phyloP scores from a whole-genome alignment of 306 rosid genomes.

The Lathyrus aphaca region DNA sequence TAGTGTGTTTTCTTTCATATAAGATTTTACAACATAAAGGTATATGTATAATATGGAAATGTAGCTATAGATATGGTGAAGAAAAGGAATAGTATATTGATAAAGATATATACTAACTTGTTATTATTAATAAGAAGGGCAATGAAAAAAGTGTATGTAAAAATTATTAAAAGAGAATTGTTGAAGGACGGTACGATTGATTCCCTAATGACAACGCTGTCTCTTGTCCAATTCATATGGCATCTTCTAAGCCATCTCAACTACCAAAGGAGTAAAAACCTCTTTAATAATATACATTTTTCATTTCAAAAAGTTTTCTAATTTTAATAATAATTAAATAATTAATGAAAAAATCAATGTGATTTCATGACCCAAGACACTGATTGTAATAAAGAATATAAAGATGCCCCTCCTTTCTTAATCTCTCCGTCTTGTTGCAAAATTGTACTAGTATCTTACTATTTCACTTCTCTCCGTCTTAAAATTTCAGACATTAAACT shows the following conservation, averaged over 20 bases:
- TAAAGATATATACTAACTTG: constrained; percentile 29
- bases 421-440: constrained; percentile 44
- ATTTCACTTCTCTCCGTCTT: not conserved
- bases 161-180: constrained; percentile 37
- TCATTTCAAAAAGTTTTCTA: not conserved
- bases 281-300: constrained; percentile 11
- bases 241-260: constrained; percentile 66
- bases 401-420: constrained; percentile 65
- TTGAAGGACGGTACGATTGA: constrained; percentile 74
- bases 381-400: constrained; percentile 56
- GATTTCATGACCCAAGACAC: constrained; percentile 57
- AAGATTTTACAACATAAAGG: not conserved
- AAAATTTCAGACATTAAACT: too few species aligned
- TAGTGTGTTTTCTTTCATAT: not conserved
- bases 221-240: constrained; percentile 65
- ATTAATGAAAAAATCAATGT: constrained; percentile 45
- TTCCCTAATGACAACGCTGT: constrained; percentile 68
- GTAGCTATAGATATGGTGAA: constrained; percentile 13
- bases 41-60: not conserved
- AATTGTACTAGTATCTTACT: not conserved
- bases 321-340: constrained; percentile 18
- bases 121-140: constrained; percentile 34
- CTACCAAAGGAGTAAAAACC: constrained; percentile 52
- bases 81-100: constrained; percentile 40
- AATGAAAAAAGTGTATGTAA: constrained; percentile 13